Percentiles rank a stretch among this genome's conserved stretches.
These are phyloP conservation scores for Aureobasidium uvarum DNA, from an alignment of 2,329 filamentous ascomycete genomes.

Conservation along the genomic window DNA sequence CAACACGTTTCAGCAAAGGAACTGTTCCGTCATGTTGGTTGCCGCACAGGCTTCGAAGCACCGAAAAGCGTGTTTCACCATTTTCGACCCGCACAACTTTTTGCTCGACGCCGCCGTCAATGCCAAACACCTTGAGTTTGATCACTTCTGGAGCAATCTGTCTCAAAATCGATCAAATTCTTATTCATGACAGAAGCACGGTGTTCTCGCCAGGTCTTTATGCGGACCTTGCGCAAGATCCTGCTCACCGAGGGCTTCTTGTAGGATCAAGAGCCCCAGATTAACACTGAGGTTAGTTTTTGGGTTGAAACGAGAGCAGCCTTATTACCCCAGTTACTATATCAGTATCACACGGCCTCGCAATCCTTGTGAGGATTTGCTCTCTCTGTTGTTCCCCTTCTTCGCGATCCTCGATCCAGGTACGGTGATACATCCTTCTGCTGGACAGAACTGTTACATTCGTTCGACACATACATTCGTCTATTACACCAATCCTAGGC, in stretches of 20 bases:
- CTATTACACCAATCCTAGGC: not conserved
- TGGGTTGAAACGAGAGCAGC: slow-evolving; percentile 16
- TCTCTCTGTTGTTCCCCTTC: slow-evolving; percentile 3
- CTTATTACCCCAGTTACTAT: slow-evolving; percentile 23
- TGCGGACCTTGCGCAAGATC: slow-evolving; percentile 14
- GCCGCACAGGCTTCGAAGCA: slow-evolving; percentile 16
- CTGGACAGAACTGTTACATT: slow-evolving; percentile 14
- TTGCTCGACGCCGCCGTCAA: slow-evolving; percentile 16
- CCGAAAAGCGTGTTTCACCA: slow-evolving; percentile 16
- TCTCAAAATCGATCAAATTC: slow-evolving; percentile 5
- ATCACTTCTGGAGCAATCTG: slow-evolving; percentile 9
- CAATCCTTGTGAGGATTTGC: not conserved
- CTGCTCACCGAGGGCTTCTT: slow-evolving; percentile 7
- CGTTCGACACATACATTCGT: not conserved
- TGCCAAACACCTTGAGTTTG: slow-evolving; percentile 15
- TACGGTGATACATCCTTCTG: slow-evolving; percentile 12
- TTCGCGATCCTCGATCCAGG: slow-evolving; percentile 7
- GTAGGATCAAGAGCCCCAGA: slow-evolving; percentile 16
- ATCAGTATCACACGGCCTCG: slow-evolving; percentile 19
- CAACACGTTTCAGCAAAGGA: slow-evolving; percentile 17
- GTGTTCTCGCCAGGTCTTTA: not conserved
- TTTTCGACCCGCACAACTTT: not conserved
- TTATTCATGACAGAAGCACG: slow-evolving; percentile 19
- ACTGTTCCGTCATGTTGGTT: slow-evolving; percentile 16
- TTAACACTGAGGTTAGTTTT: not conserved